Evolutionary conservation across 352 stramenopile genomes (phyloP).

Genomic region (Phytophthora hybrid): DNA sequence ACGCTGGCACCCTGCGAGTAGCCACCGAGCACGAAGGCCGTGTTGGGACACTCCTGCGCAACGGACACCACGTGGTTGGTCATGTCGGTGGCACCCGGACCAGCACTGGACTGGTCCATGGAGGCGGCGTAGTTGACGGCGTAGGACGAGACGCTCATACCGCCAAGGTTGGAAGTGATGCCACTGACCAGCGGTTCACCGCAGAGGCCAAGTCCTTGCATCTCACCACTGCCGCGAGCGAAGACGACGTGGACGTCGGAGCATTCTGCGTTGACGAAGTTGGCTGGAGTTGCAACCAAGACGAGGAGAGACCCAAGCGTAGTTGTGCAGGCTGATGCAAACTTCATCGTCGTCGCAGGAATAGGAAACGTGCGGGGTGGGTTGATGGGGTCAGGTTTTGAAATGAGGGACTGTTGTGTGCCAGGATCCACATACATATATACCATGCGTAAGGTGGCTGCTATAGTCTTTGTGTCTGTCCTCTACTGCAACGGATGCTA

Average conservation of each 20-base stretch:
- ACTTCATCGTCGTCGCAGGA: conserved; percentile 24
- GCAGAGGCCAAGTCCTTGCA: conserved; percentile 38
- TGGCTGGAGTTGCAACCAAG: conserved; percentile 2
- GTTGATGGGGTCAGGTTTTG: conserved; percentile 4
- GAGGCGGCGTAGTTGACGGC: conserved; percentile 42
- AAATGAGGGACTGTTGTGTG: conserved; percentile 6
- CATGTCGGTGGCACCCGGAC: conserved; percentile 29
- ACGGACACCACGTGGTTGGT: conserved; percentile 40
- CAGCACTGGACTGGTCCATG: conserved; percentile 28
- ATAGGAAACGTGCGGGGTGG: not conserved
- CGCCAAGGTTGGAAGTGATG: conserved; percentile 37
- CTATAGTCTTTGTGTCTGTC: not conserved
- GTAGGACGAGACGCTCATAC: conserved; percentile 50
- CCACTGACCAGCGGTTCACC: conserved; percentile 41
- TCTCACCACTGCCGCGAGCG: conserved; percentile 30
- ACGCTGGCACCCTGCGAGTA: conserved; percentile 50
- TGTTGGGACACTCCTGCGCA: conserved; percentile 39
- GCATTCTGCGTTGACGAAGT: conserved; percentile 22
- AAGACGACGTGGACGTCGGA: conserved; percentile 42
- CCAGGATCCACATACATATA: not conserved
- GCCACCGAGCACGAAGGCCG: conserved; percentile 39
- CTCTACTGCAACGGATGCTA: not conserved
- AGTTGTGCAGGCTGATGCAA: conserved; percentile 8
- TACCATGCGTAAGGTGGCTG: not conserved
- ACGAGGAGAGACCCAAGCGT: conserved; percentile 16